Evolutionary conservation across 108 stramenopile species (phyloP).

Genomic region (Parmales sp.): DNA sequence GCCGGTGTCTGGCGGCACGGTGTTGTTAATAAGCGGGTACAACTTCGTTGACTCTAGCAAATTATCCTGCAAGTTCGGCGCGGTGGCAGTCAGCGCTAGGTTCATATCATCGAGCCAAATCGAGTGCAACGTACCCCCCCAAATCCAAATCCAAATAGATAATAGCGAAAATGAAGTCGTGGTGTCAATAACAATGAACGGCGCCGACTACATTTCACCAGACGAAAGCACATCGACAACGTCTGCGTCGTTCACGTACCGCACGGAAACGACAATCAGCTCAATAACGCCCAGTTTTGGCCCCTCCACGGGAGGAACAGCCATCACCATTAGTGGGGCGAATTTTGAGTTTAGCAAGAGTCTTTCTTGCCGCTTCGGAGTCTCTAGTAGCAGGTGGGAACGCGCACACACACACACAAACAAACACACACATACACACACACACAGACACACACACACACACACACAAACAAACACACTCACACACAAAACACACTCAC

Average conservation of each 20-base stretch:
- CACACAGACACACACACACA: too few relatives aligned
- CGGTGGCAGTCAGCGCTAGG: not conserved
- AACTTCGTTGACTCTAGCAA: not conserved
- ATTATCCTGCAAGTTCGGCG: not conserved
- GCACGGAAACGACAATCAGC: not conserved
- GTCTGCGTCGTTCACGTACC: not conserved
- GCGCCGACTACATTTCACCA: not conserved
- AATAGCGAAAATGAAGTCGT: too few relatives aligned
- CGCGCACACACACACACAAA: too few relatives aligned
- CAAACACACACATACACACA: too few relatives aligned
- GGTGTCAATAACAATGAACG: conserved; percentile 5
- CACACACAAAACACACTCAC: too few relatives aligned
- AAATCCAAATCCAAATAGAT: too few relatives aligned
- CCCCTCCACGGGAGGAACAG: conserved; percentile 22
- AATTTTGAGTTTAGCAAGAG: not conserved
- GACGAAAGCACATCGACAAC: too few relatives aligned
- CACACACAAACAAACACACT: too few relatives aligned
- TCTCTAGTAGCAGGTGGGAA: not conserved
- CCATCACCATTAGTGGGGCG: conserved; percentile 12
- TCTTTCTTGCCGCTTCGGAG: conserved; percentile 21
- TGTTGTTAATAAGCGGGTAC: not conserved
- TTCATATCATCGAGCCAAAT: not conserved
- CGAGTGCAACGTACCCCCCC: not conserved
- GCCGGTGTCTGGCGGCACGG: not conserved
- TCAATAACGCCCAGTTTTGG: conserved; percentile 14